Percentiles rank a stretch among this genome's conserved stretches.
These are phyloP conservation scores for Fusarium virguliforme DNA, from an alignment of 2,329 filamentous ascomycete genomes.

Conservation along the genomic window DNA sequence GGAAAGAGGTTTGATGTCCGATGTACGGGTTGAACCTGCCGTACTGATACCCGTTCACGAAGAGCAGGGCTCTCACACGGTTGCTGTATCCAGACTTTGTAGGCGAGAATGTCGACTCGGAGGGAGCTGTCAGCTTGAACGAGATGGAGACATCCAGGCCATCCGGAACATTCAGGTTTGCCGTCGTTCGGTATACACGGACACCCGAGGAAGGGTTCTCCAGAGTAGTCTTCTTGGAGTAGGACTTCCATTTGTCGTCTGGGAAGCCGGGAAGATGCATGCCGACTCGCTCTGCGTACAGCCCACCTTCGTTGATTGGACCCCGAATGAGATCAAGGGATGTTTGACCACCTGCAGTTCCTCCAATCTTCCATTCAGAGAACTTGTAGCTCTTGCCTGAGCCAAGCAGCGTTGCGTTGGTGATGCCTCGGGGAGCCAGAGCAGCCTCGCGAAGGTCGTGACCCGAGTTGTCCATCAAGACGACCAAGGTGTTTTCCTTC, in stretches of 20 bases:
- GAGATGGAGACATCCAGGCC: conserved; percentile 71
- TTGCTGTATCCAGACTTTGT: conserved; percentile 54
- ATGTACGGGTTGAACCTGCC: conserved; percentile 73
- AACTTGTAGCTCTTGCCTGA: conserved; percentile 58
- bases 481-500: conserved; percentile 65
- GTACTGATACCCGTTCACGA: conserved; percentile 78
- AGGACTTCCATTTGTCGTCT: conserved; percentile 61
- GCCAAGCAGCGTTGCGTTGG: conserved; percentile 66
- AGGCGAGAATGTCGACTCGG: conserved; percentile 58
- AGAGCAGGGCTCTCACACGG: conserved; percentile 67
- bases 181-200: conserved; percentile 68
- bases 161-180: conserved; percentile 66
- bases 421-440: conserved; percentile 67
- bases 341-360: conserved; percentile 68
- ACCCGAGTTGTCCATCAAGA: conserved; percentile 73
- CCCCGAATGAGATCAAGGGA: conserved; percentile 70
- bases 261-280: conserved; percentile 73
- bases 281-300: conserved; percentile 71
- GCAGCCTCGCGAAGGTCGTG: conserved; percentile 69
- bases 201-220: conserved; percentile 67
- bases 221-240: conserved; percentile 54
- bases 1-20: conserved; percentile 73
- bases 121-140: conserved; percentile 66
- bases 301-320: conserved; percentile 71
- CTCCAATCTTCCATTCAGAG: conserved; percentile 71